Conservation (phyloP, 371 early-diverging fungal genomes). For the Rhizopus delemar region DNA sequence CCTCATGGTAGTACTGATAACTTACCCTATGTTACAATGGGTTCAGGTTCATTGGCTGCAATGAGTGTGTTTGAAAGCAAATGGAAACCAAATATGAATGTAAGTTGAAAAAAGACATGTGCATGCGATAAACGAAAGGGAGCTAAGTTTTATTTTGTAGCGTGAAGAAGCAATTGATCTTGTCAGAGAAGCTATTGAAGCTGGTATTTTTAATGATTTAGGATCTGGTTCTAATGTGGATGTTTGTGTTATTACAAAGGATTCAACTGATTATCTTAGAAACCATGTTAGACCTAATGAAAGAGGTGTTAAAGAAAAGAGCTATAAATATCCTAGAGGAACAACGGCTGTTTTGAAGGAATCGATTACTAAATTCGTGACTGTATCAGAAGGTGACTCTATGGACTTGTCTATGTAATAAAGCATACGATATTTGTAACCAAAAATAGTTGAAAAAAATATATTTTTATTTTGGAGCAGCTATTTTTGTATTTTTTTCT, state of each 20-base stretch:
- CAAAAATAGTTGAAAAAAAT: not conserved
- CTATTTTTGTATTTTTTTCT: not conserved
- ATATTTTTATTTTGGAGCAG: not conserved
- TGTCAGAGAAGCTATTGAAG: constrained; percentile 94
- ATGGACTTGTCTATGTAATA: constrained; percentile 53
- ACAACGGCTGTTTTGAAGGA: constrained; percentile 53
- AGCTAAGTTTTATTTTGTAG: constrained; percentile 40
- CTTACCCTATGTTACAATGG: constrained; percentile 97
- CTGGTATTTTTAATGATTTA: constrained; percentile 99
- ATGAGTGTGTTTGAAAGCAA: constrained; percentile 95
- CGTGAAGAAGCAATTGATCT: constrained; percentile 93
- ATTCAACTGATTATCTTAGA: constrained; percentile 79
- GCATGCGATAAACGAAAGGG: not conserved
- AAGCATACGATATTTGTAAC: not conserved
- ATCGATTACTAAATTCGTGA: constrained; percentile 41
- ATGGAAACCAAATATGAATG: constrained; percentile 86
- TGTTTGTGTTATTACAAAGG: constrained; percentile 88
- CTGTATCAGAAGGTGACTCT: constrained; percentile 49
- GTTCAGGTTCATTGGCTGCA: constrained; percentile 97
- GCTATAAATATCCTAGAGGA: constrained; percentile 63
- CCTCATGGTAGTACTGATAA: constrained; percentile 98
- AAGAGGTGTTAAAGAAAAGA: constrained; percentile 82
- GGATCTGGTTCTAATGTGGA: constrained; percentile 99
- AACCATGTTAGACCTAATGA: constrained; percentile 89
- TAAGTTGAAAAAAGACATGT: constrained; percentile 29